Evolutionary conservation across 306 rosid species (phyloP), one percentile per base, ranked within the genome.

Genomic region (Medicago ruthenica): DNA sequence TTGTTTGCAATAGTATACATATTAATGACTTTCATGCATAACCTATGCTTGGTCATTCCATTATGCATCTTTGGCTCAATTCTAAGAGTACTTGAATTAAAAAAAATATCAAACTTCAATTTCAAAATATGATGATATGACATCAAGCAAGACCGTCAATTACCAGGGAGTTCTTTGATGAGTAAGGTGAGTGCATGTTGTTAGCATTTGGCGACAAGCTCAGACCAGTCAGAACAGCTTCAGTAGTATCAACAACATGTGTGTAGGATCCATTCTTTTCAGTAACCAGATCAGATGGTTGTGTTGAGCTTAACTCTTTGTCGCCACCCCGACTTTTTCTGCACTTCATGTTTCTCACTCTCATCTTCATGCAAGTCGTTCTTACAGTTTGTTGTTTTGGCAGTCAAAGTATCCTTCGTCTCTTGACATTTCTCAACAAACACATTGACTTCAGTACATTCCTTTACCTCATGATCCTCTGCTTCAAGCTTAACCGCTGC

Each of bases 401-500:
- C 76, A 67, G 83, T 83, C 77, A 86, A 61, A 74, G 81, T 81
- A 44, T 82, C 87, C 51, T 80, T 82, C 21, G 82, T 85, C 83
- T 82, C 91, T 3, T 53, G 80, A 79, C 57, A 20, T 31, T 89
- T 81, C 79, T 83, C 90, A 31, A 27, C 78, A 65, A 76, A 74
- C n/a, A 79, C 48, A 69, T 87, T 74, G 61, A 73, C 87, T 80
- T 88, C 84, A 3, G 76, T 70, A 55, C 82, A 80, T 75, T 86
- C 92, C 77, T 86, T 89, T 73, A 81, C 90, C 73, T 85, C 92
- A 45, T 27, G 74, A 47, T 88, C 97, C 84, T 82, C 87, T 34
- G 78, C 76, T 39, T 88, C 85, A 51, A 61, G 77, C 83, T 83
- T 67, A 59, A 75, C 85, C 77, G 79, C 85, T 9, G 85, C 47